Conservation (phyloP, 208 protist species). For the Trypanosoma brucei region DNA sequence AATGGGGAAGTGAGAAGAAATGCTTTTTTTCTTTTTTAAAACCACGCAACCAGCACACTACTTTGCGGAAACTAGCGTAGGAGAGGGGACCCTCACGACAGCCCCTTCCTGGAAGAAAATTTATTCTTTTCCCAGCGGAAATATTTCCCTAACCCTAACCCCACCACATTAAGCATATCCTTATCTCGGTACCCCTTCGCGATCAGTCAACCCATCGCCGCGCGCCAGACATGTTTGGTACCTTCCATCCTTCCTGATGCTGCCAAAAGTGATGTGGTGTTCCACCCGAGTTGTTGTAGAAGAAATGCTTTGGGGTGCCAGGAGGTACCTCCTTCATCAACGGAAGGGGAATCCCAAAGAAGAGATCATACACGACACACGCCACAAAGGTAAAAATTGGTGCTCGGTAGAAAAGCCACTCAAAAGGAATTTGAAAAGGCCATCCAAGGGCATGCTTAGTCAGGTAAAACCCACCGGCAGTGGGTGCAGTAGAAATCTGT, state of each 20-base stretch:
- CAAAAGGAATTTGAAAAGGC: constrained; percentile 89
- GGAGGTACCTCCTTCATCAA: constrained; percentile 83
- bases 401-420: constrained; percentile 87
- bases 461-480: constrained; percentile 78
- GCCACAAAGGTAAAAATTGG: constrained; percentile 55
- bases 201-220: constrained; percentile 66
- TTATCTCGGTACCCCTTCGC: not conserved
- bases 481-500: constrained; percentile 75
- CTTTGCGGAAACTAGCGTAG: no score
- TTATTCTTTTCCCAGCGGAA: no score
- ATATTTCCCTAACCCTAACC: no score
- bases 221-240: constrained; percentile 84
- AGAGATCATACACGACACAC: constrained; percentile 74
- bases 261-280: constrained; percentile 85
- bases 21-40: no score
- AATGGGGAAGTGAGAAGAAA: no score
- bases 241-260: constrained; percentile 87
- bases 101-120: no score
- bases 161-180: no score
- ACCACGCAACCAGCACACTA: no score
- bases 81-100: no score
- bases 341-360: constrained; percentile 78
- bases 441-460: constrained; percentile 82
- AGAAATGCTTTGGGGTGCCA: constrained; percentile 77
- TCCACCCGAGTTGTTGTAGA: constrained; percentile 80